Base-by-base conservation (phyloP, 441 rosid genomes). In the Erodium texanum region DNA sequence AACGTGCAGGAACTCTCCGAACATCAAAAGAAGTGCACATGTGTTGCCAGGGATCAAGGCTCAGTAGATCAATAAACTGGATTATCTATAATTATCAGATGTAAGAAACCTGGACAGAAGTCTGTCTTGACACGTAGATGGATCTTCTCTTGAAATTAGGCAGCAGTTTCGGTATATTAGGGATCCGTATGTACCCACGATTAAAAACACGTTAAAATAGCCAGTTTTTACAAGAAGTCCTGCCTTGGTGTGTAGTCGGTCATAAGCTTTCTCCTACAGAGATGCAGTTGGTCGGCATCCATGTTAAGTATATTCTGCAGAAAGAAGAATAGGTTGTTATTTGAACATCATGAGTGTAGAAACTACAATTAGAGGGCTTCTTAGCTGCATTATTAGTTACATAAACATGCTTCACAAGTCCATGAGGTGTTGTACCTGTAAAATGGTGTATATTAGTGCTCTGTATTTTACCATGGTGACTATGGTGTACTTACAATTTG, bases 1-100 rank as follows among this genome's bases (percentile, higher is more conserved):
- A 72, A 69, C 38, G 20, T 71, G 79, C 86, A 89, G 96, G 96
- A 89, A 64, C 86, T 89, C 67, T 79, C 87, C 0, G 93, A 87
- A 77, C 86, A 78, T 69, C 88, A 85, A 75, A 82, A 71, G 80
- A 81, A 75, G 70, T 89, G 96, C 89, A 83, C 48, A 66, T 89
- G 93, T 81, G 73, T 66, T 64, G 80, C 74, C 27, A 81, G 78
- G 75, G 86, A 84, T 52, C 59, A 52, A 52, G 59, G 20, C 18
- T 16, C 20, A 27, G 22, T 52, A 52, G 20, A 52, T 16, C 7
- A 41, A 8, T 9, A 9, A 41, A 8, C 48, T 41, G 14, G 14
- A 41, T 41, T 41, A 12, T 41, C 48, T 12, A 41, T 12, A 41
- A 9, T 41, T 41, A 41, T 41, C 48, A 41, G 10, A 41, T 7